Base-by-base conservation (phyloP, 257 asterid species). In the Solanum peruvianum region DNA sequence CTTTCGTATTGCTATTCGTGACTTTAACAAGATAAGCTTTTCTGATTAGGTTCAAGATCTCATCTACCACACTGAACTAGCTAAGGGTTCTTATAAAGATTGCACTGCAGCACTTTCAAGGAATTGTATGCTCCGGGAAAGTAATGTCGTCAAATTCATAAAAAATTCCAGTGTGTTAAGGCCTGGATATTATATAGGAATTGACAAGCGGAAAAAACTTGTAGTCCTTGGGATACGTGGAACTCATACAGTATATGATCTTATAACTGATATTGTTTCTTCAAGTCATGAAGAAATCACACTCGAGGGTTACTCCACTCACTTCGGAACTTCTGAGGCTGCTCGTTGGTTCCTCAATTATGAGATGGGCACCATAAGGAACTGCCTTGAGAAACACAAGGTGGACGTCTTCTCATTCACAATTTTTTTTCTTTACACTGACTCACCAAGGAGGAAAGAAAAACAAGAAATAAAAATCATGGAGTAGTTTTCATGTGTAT, bases 281-380 rank as follows among this genome's bases (percentile, higher is more conserved):
- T 94, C 98, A 45, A 95, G 98, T 91, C 94, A 94, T 66, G 98
- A 96, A 86, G 99, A 95, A 88, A 85, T 93, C 85, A 92, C 98
- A 11, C 90, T 71, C 41, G 98, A 97, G 87, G 98, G 99, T 82
- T 95, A 93, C 89, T 93, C 98, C 18, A 89, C 98, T 70, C 99
- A 97, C 90, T 97, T 92, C 86, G 99, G 99, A 69, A 92, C 97
- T 16, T 96, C 98, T 75, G 99, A 96, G 94, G 98, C 99, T 83
- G 98, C 98, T 87, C 95, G 98, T 66, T 97, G 98, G 99, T 97
- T 97, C 92, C 90, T 96, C 64, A 83, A 64, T 84, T 93, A 95
- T 83, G 99, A 96, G 92, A 87, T 95, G 60, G 93, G 31, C 87
- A 93, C 99, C 86, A 87, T 97, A 85, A 94, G 95, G 88, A 91